phyloP scores from a whole-genome alignment of 352 stramenopile species.

The Phytophthora multivora region DNA sequence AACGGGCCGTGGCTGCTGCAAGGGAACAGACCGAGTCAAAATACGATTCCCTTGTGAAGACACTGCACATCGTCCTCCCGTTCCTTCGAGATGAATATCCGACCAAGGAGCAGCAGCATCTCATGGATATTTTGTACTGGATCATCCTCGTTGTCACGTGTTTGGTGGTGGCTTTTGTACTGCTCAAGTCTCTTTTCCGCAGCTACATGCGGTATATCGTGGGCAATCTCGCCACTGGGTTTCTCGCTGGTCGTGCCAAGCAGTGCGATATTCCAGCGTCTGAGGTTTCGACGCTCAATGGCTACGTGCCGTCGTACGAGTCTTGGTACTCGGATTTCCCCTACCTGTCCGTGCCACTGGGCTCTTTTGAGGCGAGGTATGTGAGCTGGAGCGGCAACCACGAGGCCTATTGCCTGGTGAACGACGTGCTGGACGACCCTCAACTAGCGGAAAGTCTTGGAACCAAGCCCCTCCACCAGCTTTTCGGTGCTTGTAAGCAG shows the following conservation, averaged over 20 bases:
- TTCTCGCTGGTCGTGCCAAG: constrained; percentile 35
- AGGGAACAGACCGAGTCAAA: constrained; percentile 32
- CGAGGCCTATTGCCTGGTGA: constrained; percentile 61
- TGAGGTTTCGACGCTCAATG: constrained; percentile 49
- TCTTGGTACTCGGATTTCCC: constrained; percentile 78
- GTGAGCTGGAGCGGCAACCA: constrained; percentile 67
- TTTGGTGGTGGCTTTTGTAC: constrained; percentile 35
- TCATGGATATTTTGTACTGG: constrained; percentile 49
- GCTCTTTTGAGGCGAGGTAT: constrained; percentile 54
- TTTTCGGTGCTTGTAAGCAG: constrained; percentile 72
- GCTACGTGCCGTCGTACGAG: constrained; percentile 67
- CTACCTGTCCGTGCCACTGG: constrained; percentile 62
- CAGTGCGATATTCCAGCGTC: constrained; percentile 54
- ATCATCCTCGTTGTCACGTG: constrained; percentile 47
- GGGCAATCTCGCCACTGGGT: constrained; percentile 26
- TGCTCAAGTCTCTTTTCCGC: constrained; percentile 42
- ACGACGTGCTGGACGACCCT: constrained; percentile 59
- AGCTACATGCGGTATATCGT: constrained; percentile 48
- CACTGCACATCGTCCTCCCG: constrained; percentile 55
- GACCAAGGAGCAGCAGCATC: constrained; percentile 34
- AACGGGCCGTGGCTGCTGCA: constrained; percentile 35
- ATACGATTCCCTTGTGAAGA: constrained; percentile 38
- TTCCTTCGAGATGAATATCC: constrained; percentile 51
- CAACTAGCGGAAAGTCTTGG: constrained; percentile 46
- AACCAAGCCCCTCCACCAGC: constrained; percentile 46